A percentile compares a stretch with the other conserved stretches of the same genome.
phyloP scores from a whole-genome alignment of 2,329 filamentous ascomycete genomes.

The Pseudogymnoascus sp. region DNA sequence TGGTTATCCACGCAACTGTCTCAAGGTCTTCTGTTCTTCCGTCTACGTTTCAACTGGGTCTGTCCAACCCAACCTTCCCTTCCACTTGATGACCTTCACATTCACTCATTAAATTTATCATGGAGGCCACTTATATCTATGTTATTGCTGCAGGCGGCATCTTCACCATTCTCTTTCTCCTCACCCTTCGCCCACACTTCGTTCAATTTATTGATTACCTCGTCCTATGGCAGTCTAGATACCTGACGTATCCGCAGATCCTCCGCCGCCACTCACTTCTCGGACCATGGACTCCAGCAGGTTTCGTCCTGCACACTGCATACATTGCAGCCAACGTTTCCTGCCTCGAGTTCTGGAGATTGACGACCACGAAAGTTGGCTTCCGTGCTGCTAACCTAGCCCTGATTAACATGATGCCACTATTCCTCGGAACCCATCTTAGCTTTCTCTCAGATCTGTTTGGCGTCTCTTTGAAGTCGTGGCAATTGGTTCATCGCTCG shows the following conservation, averaged over 20 bases:
- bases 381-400: conserved; percentile 11
- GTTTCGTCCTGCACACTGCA: conserved; percentile 11
- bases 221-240: conserved; percentile 11
- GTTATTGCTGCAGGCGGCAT: conserved; percentile 10
- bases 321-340: conserved; percentile 3
- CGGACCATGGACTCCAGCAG: conserved; percentile 18
- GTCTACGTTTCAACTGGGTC: neutral
- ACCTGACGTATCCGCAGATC: conserved; percentile 13
- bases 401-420: conserved; percentile 15
- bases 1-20: too few relatives aligned
- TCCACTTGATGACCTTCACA: too few relatives aligned
- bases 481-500: conserved; percentile 13
- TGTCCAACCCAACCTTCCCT: neutral
- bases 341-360: neutral
- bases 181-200: conserved; percentile 14
- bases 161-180: conserved; percentile 18
- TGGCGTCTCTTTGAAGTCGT: conserved; percentile 11
- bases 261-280: conserved; percentile 15
- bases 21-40: neutral
- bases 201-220: conserved; percentile 12
- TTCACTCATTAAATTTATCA: too few relatives aligned
- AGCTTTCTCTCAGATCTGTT: conserved; percentile 11
- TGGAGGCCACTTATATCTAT: conserved; percentile 12
- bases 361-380: neutral
- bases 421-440: conserved; percentile 13